Base-by-base conservation (phyloP, 192 early-diverging fungal species). In the Chytriomyces hyalinus region DNA sequence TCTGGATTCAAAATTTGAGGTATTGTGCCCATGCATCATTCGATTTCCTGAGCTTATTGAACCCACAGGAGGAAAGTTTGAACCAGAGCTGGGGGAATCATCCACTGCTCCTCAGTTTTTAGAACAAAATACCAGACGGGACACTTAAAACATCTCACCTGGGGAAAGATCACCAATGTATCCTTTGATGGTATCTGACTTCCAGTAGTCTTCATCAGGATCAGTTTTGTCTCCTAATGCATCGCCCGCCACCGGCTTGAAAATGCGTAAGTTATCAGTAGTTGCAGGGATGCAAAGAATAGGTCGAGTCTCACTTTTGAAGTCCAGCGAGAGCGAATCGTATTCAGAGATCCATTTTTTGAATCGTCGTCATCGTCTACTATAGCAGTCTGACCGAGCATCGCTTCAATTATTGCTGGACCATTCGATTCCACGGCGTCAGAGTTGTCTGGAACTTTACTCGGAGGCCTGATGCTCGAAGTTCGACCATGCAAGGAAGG, bases 391-490 rank as follows among this genome's bases (percentile, higher is more conserved):
- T 13, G 53, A 8, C 36, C 60, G 24, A 49, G 24, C n/a, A 26
- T 63, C 24, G 20, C 60, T 57, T 22, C 60, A 13, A 49, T 13
- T 10, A 44, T 36, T 6, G 17, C 36, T 47, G 26, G 10, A 24
- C 36, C 24, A n/a, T 11, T 15, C 75, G 47, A 11, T 11, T 20
- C 22, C 46, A 51, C n/a, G 49, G 20, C 10, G 6, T 76, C 73
- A 20, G 43, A 24, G 50, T 15, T n/a, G 43, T 69, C 24, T 75
- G 73, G 48, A 11, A 73, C 71, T 62, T 73, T 73, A 24, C 71
- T 73, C 7, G 71, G 71, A 43, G 71, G 71, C 20, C 71, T 28
- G 6, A 73, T 26, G 46, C 71, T 73, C 20, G 13, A 62, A 53
- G 71, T 10, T 8, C 77, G 76, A 11, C 44, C 57, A 15, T 22